Evolutionary conservation across 2,329 filamentous ascomycete genomes (phyloP).

Genomic region (Neobulgaria alba): DNA sequence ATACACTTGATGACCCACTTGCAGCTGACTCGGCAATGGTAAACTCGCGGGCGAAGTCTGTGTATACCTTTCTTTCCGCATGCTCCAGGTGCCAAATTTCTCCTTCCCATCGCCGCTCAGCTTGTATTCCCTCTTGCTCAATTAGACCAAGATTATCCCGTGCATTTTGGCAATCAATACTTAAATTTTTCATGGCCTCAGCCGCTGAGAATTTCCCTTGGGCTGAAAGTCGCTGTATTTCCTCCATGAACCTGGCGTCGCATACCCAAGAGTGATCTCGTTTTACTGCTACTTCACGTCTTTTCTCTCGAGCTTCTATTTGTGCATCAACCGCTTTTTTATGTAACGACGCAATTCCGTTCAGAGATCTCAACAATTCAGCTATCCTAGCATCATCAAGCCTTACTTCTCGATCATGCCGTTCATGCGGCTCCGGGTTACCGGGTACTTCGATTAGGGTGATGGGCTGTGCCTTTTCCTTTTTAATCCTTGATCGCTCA

Average conservation of each 20-base stretch:
- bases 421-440: no score
- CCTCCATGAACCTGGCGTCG: conserved; percentile 21
- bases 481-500: no score
- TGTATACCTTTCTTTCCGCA: conserved; percentile 12
- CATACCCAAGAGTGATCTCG: conserved; percentile 13
- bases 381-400: conserved; percentile 7
- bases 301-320: conserved; percentile 17
- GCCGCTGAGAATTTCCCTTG: conserved; percentile 10
- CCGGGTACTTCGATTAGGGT: no score
- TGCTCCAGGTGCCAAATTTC: conserved; percentile 15
- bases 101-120: conserved; percentile 15
- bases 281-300: conserved; percentile 16
- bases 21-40: conserved; percentile 6
- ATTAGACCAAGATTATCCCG: conserved; percentile 19
- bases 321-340: conserved; percentile 10
- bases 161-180: conserved; percentile 15
- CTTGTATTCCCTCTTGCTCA: conserved; percentile 18
- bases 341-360: conserved; percentile 10
- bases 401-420: no score
- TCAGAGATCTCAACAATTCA: conserved; percentile 11
- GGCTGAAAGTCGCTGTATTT: conserved; percentile 16
- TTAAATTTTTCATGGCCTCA: conserved; percentile 9
- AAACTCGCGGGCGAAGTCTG: conserved; percentile 14
- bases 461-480: no score
- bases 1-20: conserved; percentile 2